Evolutionary conservation across 83 land plant species (phyloP).

Genomic region (Isoetes engelmannii): DNA sequence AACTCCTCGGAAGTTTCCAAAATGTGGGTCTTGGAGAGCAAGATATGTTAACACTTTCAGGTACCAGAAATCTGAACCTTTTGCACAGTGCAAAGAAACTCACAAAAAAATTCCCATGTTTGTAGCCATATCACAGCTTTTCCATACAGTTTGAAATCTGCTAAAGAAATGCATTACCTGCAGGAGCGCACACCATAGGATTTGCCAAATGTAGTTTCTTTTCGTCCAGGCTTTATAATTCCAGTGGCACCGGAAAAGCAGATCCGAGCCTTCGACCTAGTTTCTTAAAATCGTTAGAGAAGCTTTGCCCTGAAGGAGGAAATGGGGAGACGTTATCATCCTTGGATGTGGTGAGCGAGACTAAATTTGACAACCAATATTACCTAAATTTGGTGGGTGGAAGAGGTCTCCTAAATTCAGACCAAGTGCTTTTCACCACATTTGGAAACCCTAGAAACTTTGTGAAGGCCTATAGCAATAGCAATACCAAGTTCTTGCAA

Average conservation of each 20-base stretch:
- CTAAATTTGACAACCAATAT: constrained; percentile 50
- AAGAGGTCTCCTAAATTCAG: constrained; percentile 49
- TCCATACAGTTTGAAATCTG: not conserved
- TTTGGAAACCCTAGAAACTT: constrained; percentile 15
- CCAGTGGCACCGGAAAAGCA: constrained; percentile 33
- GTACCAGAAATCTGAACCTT: not conserved
- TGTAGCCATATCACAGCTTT: not conserved
- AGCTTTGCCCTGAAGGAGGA: constrained; percentile 40
- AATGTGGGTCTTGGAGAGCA: not conserved
- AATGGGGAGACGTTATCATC: constrained; percentile 39
- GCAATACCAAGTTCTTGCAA: constrained; percentile 35
- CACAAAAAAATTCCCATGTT: not conserved
- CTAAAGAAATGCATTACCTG: not conserved
- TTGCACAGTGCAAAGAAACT: not conserved
- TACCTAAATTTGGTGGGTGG: constrained; percentile 40
- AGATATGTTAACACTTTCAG: constrained; percentile 7
- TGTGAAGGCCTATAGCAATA: constrained; percentile 24
- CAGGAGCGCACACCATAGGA: constrained; percentile 72
- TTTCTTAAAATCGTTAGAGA: constrained; percentile 31
- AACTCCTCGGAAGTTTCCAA: not conserved
- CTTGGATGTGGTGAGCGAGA: constrained; percentile 40
- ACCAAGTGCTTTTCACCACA: constrained; percentile 41
- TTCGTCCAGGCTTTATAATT: constrained; percentile 48
- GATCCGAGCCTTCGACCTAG: constrained; percentile 40
- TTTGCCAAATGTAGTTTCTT: constrained; percentile 45